These are phyloP conservation scores for Hyaloscypha bicolor DNA, from an alignment of 495 filamentous ascomycete genomes.

Conservation along the genomic window DNA sequence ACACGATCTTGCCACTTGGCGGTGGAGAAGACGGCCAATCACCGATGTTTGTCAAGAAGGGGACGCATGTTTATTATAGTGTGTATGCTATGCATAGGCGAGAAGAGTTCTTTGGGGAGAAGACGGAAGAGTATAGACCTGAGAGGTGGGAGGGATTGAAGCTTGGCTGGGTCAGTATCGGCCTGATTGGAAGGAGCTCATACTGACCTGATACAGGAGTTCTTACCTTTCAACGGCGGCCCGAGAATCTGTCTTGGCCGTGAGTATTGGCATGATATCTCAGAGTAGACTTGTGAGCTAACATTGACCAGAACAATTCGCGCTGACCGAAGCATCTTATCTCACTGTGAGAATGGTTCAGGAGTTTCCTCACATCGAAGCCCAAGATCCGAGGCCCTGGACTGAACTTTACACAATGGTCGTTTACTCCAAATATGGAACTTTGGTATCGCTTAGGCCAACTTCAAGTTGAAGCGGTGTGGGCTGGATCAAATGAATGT, in stretches of 20 bases:
- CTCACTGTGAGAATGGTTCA: slow-evolving; percentile 62
- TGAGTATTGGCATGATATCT: background rate
- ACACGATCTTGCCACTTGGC: slow-evolving; percentile 51
- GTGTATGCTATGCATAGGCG: slow-evolving; percentile 21
- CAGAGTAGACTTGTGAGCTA: background rate
- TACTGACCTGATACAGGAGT: slow-evolving; percentile 37
- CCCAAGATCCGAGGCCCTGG: slow-evolving; percentile 38
- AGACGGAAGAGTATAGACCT: slow-evolving; percentile 41
- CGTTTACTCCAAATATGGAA: slow-evolving; percentile 3
- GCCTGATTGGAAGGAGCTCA: background rate
- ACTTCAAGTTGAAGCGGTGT: background rate
- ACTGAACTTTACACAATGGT: slow-evolving; percentile 7
- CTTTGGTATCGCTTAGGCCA: background rate
- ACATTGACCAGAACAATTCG: slow-evolving; percentile 39
- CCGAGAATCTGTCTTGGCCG: slow-evolving; percentile 55
- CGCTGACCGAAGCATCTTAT: slow-evolving; percentile 56
- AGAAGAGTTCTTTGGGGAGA: slow-evolving; percentile 21
- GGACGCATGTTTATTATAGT: slow-evolving; percentile 20
- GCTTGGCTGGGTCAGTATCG: slow-evolving; percentile 38
- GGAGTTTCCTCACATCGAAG: slow-evolving; percentile 56
- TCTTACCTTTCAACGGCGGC: slow-evolving; percentile 64
- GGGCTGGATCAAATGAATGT: too few relatives aligned
- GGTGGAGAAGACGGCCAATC: slow-evolving; percentile 49
- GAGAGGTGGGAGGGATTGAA: slow-evolving; percentile 41
- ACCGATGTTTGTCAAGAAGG: slow-evolving; percentile 50